A percentile compares a stretch with the other conserved stretches of the same genome.
Conservation (phyloP, 1,284 basidiomycete species). For the Meripilus lineatus region DNA sequence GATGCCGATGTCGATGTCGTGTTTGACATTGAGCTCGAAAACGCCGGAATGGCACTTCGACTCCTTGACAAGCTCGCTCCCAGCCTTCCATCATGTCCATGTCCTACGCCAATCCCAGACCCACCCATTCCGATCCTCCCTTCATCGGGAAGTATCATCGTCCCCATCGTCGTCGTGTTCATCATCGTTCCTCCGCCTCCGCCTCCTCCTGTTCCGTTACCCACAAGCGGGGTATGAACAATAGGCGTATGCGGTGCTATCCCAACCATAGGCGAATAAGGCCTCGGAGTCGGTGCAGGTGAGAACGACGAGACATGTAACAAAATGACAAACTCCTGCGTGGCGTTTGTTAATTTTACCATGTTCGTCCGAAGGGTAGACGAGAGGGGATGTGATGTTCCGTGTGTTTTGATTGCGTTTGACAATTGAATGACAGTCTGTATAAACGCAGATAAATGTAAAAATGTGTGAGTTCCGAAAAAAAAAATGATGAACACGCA, state of each 20-base stretch:
- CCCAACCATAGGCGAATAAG: slow-evolving; percentile 59
- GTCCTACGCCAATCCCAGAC: too few species aligned
- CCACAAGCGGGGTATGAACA: too few species aligned
- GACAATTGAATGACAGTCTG: slow-evolving; percentile 69
- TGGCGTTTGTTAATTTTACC: slow-evolving; percentile 68
- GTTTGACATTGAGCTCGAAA: too few species aligned
- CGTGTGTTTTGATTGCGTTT: slow-evolving; percentile 57
- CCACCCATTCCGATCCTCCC: too few species aligned
- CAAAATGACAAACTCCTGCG: slow-evolving; percentile 75
- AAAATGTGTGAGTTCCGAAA: slow-evolving; percentile 5
- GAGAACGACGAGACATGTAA: slow-evolving; percentile 78
- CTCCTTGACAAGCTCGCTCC: slow-evolving; percentile 56
- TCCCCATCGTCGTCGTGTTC: too few species aligned
- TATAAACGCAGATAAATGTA: slow-evolving; percentile 7
- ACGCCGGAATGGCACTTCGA: slow-evolving; percentile 47
- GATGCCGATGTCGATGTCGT: too few species aligned
- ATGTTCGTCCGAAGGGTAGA: slow-evolving; percentile 58
- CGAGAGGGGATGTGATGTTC: slow-evolving; percentile 49
- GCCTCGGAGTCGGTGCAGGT: slow-evolving; percentile 44
- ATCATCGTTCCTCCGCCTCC: too few species aligned
- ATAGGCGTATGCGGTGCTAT: slow-evolving; percentile 12
- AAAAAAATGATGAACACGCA: too few species aligned
- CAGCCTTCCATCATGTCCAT: slow-evolving; percentile 42
- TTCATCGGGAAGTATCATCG: too few species aligned
- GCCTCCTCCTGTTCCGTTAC: too few species aligned